A percentile compares a stretch with the other conserved stretches of the same genome.
Evolutionary conservation across 2,329 filamentous ascomycete species (phyloP).

Genomic region (Ceratocystis destructans): DNA sequence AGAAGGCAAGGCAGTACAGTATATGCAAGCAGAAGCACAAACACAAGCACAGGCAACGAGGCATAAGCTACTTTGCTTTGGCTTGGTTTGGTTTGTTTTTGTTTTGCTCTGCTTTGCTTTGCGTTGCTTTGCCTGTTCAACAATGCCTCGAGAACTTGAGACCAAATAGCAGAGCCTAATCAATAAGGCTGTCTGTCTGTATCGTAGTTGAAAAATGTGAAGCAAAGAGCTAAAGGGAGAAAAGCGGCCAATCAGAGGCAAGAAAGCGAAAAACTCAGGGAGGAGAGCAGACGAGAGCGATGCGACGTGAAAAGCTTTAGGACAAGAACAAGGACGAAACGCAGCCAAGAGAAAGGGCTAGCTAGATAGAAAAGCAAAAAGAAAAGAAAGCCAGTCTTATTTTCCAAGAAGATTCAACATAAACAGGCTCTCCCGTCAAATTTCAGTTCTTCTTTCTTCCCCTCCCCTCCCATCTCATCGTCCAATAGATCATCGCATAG

Average conservation of each 20-base stretch:
- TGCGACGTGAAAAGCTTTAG: background rate
- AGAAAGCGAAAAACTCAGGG: background rate
- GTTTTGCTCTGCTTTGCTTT: too few relatives aligned
- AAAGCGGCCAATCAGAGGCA: background rate
- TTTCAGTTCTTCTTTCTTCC: background rate
- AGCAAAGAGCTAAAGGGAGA: background rate
- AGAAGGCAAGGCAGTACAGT: too few relatives aligned
- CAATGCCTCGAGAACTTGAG: too few relatives aligned
- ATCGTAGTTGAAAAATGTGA: background rate
- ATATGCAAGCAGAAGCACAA: too few relatives aligned
- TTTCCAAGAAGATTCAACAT: slow-evolving; percentile 1
- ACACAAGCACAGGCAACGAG: too few relatives aligned
- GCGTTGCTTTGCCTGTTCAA: too few relatives aligned
- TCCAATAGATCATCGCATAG: background rate
- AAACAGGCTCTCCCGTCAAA: background rate
- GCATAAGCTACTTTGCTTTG: too few relatives aligned
- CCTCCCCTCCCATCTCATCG: background rate
- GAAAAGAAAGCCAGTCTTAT: background rate
- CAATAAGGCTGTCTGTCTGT: too few relatives aligned
- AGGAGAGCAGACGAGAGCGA: background rate
- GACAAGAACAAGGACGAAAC: background rate
- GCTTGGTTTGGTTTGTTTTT: too few relatives aligned
- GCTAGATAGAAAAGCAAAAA: slow-evolving; percentile 5
- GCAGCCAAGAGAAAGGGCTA: background rate
- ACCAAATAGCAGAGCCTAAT: too few relatives aligned